Evolutionary conservation across 2,329 filamentous ascomycete genomes (phyloP).

Genomic region (Aureobasidium uvarum): DNA sequence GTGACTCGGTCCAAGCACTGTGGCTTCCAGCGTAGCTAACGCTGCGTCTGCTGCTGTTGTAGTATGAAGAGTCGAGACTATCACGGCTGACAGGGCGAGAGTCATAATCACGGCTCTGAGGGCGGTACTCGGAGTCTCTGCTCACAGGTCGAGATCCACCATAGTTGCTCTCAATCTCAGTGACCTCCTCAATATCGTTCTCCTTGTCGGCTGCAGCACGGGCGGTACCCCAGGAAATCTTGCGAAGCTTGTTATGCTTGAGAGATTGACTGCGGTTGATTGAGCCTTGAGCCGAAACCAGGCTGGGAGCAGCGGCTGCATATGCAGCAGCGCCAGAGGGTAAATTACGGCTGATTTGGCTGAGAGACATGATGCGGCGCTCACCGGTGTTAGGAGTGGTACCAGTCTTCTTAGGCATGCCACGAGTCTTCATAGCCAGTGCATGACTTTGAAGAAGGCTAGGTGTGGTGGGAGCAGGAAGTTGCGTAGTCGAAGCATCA

Average conservation of each 20-base stretch:
- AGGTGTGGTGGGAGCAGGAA: slow-evolving; percentile 30
- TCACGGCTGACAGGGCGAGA: slow-evolving; percentile 23
- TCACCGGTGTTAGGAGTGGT: slow-evolving; percentile 40
- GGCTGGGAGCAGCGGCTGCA: slow-evolving; percentile 31
- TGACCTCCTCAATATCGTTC: slow-evolving; percentile 48
- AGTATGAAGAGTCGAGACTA: slow-evolving; percentile 24
- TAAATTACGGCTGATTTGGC: slow-evolving; percentile 79
- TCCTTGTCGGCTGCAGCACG: slow-evolving; percentile 45
- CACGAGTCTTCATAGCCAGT: slow-evolving; percentile 53
- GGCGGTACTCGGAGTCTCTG: slow-evolving; percentile 20
- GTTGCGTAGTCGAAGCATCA: slow-evolving; percentile 36
- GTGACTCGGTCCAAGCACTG: slow-evolving; percentile 20
- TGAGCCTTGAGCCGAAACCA: slow-evolving; percentile 32
- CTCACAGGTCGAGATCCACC: slow-evolving; percentile 30
- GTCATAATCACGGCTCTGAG: slow-evolving; percentile 23
- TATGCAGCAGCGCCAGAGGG: slow-evolving; percentile 48
- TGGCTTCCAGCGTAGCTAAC: slow-evolving; percentile 36
- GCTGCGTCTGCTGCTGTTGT: slow-evolving; percentile 24
- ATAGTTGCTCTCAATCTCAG: slow-evolving; percentile 35
- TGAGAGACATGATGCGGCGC: slow-evolving; percentile 84
- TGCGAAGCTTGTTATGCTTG: slow-evolving; percentile 37
- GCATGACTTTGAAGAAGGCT: slow-evolving; percentile 36
- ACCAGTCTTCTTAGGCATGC: slow-evolving; percentile 44
- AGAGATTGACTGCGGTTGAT: slow-evolving; percentile 42
- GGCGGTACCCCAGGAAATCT: slow-evolving; percentile 37